Conservation (phyloP, 2,329 filamentous ascomycete species). For the Fusarium succisae region DNA sequence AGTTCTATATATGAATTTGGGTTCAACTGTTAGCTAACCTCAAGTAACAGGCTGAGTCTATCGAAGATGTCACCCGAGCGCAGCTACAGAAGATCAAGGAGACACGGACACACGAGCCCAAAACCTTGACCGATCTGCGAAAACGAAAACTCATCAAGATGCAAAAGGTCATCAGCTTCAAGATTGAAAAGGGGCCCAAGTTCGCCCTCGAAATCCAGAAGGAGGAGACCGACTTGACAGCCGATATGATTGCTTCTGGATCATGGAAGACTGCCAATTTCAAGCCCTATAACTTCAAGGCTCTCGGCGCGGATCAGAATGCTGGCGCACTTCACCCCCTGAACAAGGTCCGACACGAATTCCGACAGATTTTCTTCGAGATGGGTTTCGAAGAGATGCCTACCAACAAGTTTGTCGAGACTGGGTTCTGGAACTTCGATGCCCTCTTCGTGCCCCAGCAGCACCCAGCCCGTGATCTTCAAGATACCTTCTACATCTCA, state of each 20-base stretch:
- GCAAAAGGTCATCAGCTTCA: conserved; percentile 87
- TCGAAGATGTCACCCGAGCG: conserved; percentile 81
- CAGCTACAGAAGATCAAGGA: conserved; percentile 78
- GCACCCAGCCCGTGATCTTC: conserved; percentile 94
- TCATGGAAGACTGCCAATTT: conserved; percentile 93
- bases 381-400: conserved; percentile 99
- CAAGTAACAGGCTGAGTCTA: conserved; percentile 67
- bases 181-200: conserved; percentile 83
- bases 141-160: conserved; percentile 90
- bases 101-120: conserved; percentile 76
- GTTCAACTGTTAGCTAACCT: background rate
- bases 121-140: conserved; percentile 82
- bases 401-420: conserved; percentile 91
- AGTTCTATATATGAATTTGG: background rate
- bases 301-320: conserved; percentile 67
- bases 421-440: conserved; percentile 99
- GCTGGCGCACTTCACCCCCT: conserved; percentile 74
- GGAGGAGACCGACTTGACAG: conserved; percentile 94
- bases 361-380: conserved; percentile 98
- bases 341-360: conserved; percentile 95
- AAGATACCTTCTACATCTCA: conserved; percentile 98
- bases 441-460: conserved; percentile 94
- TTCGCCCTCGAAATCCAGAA: conserved; percentile 89
- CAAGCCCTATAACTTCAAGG: conserved; percentile 86
- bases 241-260: conserved; percentile 87